phyloP scores from a whole-genome alignment of 192 early-diverging fungal genomes.

The Rhizophagus prolifer region DNA sequence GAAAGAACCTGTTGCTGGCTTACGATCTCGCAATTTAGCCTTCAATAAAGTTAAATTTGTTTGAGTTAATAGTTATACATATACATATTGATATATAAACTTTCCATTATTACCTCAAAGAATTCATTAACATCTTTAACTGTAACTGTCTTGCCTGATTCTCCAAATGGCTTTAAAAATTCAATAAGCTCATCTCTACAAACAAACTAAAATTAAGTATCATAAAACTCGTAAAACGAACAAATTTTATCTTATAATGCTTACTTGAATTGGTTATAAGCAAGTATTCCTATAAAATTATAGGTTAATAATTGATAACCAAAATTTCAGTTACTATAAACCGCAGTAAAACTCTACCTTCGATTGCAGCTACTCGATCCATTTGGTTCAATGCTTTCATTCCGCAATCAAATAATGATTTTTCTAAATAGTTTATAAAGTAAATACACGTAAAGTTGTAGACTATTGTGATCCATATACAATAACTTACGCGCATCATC shows the following conservation, averaged over 20 bases:
- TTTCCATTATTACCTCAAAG: conserved; percentile 53
- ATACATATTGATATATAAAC: neutral
- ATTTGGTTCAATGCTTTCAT: conserved; percentile 71
- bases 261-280: neutral
- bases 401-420: conserved; percentile 74
- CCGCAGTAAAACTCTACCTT: conserved; percentile 40
- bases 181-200: conserved; percentile 57
- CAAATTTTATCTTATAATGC: neutral
- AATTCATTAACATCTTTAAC: conserved; percentile 71
- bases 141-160: conserved; percentile 73
- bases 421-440: conserved; percentile 37
- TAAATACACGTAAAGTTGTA: neutral
- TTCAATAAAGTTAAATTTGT: neutral
- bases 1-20: neutral
- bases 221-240: neutral
- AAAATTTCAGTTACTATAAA: neutral
- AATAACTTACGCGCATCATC: conserved; percentile 45
- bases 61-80: neutral
- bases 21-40: neutral
- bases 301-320: neutral
- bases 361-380: conserved; percentile 72
- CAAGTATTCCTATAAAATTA: neutral
- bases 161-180: conserved; percentile 70
- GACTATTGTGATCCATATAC: neutral
- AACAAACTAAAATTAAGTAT: neutral